Base-by-base conservation (phyloP, 192 early-diverging fungal genomes). In the Coemansia sp. region DNA sequence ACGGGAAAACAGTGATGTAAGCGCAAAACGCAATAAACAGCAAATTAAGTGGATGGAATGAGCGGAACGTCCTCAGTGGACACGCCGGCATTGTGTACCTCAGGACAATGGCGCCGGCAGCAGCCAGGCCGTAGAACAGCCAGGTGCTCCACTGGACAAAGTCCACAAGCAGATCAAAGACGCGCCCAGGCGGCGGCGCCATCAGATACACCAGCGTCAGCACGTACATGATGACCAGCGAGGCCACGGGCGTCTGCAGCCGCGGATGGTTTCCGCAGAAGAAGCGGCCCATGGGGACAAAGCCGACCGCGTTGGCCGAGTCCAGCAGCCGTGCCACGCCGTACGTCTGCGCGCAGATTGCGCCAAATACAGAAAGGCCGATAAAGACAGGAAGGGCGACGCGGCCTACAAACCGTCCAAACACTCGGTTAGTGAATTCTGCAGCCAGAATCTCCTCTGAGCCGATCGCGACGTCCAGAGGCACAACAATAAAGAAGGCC, bases 401-500 rank as follows among this genome's bases (percentile, higher is more conserved):
- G 20, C 70, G 65, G 3, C 88, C 88, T 11, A 84, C 73, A 0
- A 66, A 61, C 32, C 64, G 63, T 3, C 87, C 89, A 75, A 87
- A 86, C 16, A 87, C 80, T 8, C 83, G 72, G 42, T 68, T 61
- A 14, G 85, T 84, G 63, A 88, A 90, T 56, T 78, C 76, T 20
- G 82, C 87, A 5, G 87, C 89, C 49, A 90, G 61, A 7, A 85
- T 84, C 55, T 80, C 83, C 17, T 90, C 87, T 1, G 91, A 89
- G 57, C 83, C 78, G 50, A 84, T 77, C 5, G 92, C 84, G 1
- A 90, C 87, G 5, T 83, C 85, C 25, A 88, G 80, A 8, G 89
- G 87, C 25, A 95, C 82, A 0, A 91, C 94, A 7, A 89, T 85
- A 52, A 93, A 90, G 67, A 92, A 95, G 1, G 94, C 90, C 2